Conservation (phyloP, 176 grass and related monocot genomes). For the Carex pumila region DNA sequence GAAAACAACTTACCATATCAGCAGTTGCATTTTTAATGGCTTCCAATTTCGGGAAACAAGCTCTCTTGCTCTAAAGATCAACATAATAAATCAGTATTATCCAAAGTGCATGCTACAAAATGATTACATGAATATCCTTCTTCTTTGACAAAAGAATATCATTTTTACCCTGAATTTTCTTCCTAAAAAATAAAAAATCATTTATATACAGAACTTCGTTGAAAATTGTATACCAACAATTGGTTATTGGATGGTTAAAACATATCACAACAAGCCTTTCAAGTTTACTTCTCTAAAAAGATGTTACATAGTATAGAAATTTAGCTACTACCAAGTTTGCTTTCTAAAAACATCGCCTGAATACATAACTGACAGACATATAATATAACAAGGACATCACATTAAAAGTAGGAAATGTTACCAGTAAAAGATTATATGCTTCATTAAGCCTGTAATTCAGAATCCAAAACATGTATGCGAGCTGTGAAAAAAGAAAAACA, state of each 20-base stretch:
- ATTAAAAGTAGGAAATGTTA: constrained; percentile 27
- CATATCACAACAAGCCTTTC: not conserved
- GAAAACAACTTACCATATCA: constrained; percentile 70
- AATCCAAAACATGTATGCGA: constrained; percentile 48
- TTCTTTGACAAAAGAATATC: not conserved
- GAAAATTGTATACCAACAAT: not conserved
- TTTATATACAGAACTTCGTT: not conserved
- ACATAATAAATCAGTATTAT: constrained; percentile 6
- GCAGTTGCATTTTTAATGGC: constrained; percentile 76
- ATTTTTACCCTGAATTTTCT: not conserved
- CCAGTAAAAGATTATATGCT: constrained; percentile 57
- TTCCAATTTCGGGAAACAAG: constrained; percentile 83
- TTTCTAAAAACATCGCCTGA: not conserved
- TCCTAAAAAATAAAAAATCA: not conserved
- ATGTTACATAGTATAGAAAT: not conserved
- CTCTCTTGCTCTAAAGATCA: constrained; percentile 60
- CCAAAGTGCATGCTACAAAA: not conserved
- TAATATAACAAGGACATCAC: not conserved
- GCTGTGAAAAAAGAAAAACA: constrained; percentile 4
- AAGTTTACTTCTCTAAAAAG: not conserved
- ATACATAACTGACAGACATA: not conserved
- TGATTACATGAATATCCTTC: not conserved
- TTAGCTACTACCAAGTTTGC: not conserved
- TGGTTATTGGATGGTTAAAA: not conserved
- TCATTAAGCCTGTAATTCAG: constrained; percentile 30